Conservation (phyloP, 495 filamentous ascomycete species). For the Podospora sp. region DNA sequence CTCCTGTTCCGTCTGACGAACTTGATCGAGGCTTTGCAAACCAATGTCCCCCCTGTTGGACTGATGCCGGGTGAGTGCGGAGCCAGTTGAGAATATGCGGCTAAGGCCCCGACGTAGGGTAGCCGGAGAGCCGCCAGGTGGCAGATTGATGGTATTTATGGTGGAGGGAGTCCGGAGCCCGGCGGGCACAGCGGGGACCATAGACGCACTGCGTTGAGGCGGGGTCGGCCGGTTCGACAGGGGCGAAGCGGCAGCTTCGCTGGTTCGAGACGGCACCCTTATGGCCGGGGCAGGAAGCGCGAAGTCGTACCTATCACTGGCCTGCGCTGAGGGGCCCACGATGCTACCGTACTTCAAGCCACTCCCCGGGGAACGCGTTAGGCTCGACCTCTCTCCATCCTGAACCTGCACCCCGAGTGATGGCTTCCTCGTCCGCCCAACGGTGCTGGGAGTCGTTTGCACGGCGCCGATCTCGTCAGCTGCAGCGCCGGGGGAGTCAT, state of each 20-base stretch:
- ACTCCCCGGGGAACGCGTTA: conserved; percentile 36
- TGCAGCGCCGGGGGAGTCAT: conserved; percentile 5
- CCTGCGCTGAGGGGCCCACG: conserved; percentile 61
- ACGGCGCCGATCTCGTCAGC: not conserved
- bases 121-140: conserved; percentile 10
- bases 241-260: conserved; percentile 16
- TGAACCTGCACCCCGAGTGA: conserved; percentile 3
- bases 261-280: conserved; percentile 53
- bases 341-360: conserved; percentile 73
- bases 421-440: not conserved
- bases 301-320: conserved; percentile 44
- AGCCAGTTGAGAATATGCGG: conserved; percentile 35
- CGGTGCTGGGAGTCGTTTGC: not conserved
- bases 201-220: conserved; percentile 32
- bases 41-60: conserved; percentile 32
- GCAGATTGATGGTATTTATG: conserved; percentile 22
- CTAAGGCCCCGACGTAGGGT: conserved; percentile 30
- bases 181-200: conserved; percentile 19
- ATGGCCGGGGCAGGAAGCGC: conserved; percentile 79
- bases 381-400: conserved; percentile 39
- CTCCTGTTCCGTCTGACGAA: conserved; percentile 64
- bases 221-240: conserved; percentile 18
- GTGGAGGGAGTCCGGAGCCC: conserved; percentile 17
- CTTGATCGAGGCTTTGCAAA: conserved; percentile 48
- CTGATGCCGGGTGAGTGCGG: conserved; percentile 23